Conservation (phyloP, 176 grass and related monocot genomes). For the Guadua angustifolia region DNA sequence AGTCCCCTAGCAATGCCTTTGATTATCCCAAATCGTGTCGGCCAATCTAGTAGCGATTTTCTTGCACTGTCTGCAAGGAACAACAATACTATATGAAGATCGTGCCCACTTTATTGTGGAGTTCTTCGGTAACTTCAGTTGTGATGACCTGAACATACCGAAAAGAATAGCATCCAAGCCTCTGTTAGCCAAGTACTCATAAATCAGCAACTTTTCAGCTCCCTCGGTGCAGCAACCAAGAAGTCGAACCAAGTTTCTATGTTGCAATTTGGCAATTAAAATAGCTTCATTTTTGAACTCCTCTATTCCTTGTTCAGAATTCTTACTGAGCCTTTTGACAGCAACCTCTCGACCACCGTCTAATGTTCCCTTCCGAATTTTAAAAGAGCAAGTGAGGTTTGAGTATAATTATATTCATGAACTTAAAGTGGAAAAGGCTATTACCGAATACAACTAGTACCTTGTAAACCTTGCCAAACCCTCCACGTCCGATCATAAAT, state of each 20-base stretch:
- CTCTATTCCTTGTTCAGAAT: constrained; percentile 55
- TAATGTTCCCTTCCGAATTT: constrained; percentile 34
- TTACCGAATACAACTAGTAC: constrained; percentile 22
- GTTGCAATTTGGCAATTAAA: constrained; percentile 51
- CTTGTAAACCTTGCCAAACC: constrained; percentile 72
- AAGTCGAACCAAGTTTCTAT: constrained; percentile 54
- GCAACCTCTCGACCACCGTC: constrained; percentile 47
- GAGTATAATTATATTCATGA: constrained; percentile 2
- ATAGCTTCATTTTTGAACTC: constrained; percentile 51
- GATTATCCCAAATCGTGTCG: constrained; percentile 45
- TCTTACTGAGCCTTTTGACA: constrained; percentile 55
- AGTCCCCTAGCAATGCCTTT: constrained; percentile 61
- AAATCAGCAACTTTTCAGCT: constrained; percentile 58
- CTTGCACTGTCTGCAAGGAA: constrained; percentile 46
- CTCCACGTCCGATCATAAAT: constrained; percentile 52
- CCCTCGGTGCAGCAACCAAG: constrained; percentile 54
- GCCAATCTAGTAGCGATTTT: constrained; percentile 52
- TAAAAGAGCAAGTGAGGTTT: not conserved
- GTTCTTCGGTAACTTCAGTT: not conserved
- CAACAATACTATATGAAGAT: not conserved
- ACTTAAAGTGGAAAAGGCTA: not conserved
- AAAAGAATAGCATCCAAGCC: constrained; percentile 51
- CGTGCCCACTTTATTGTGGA: not conserved
- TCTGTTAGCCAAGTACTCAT: constrained; percentile 53
- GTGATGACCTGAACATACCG: constrained; percentile 26